phyloP scores from a whole-genome alignment of 805 yeast species.

The Wickerhamiella sergipiensis region DNA sequence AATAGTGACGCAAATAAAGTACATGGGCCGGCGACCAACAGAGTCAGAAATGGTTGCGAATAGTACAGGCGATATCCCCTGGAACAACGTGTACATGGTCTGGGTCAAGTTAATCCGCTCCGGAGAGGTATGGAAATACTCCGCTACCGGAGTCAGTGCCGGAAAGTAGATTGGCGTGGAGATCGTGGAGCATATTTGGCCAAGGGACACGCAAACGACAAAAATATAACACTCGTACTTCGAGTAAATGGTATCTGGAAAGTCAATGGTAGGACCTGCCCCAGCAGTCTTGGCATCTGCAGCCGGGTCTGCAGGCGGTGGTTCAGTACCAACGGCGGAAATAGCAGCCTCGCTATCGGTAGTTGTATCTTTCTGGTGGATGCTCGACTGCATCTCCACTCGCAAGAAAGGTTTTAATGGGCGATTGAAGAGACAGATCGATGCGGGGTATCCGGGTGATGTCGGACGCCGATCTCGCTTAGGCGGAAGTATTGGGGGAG shows the following conservation, averaged over 20 bases:
- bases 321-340: neutral
- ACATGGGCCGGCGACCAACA: constrained; percentile 59
- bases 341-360: neutral
- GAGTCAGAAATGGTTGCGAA: constrained; percentile 57
- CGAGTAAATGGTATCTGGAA: neutral
- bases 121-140: constrained; percentile 39
- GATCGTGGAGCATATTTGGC: constrained; percentile 35
- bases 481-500: neutral
- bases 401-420: too few species aligned
- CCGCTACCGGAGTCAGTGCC: constrained; percentile 45
- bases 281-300: neutral
- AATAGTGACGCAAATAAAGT: constrained; percentile 38
- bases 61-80: constrained; percentile 62
- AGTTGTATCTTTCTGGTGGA: neutral
- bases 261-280: neutral
- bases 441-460: neutral
- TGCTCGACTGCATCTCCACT: neutral
- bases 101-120: constrained; percentile 55
- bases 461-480: neutral
- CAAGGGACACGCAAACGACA: neutral
- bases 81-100: constrained; percentile 61
- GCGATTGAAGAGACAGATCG: neutral
- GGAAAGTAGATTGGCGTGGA: constrained; percentile 75
- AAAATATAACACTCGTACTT: neutral
- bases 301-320: neutral